These are phyloP conservation scores for Rusavskia elegans DNA, from an alignment of 495 filamentous ascomycete species.

Conservation along the genomic window DNA sequence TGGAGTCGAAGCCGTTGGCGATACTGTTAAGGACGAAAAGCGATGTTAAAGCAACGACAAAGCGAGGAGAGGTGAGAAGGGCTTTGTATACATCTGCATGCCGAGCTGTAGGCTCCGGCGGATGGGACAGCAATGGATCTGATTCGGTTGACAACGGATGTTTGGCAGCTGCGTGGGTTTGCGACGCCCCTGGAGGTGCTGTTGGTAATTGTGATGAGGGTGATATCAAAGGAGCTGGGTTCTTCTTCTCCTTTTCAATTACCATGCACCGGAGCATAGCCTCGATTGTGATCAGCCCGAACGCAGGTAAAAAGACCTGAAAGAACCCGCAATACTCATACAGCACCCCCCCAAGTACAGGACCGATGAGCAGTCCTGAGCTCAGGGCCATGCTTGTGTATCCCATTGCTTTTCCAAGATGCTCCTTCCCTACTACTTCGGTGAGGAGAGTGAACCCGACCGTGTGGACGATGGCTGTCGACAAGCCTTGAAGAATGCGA, in stretches of 20 bases:
- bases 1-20: slow-evolving; percentile 34
- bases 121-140: not conserved
- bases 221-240: too few relatives aligned
- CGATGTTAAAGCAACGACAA: slow-evolving; percentile 37
- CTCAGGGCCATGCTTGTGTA: not conserved
- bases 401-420: slow-evolving; percentile 22
- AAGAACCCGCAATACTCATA: slow-evolving; percentile 4
- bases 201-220: too few relatives aligned
- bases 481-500: slow-evolving; percentile 33
- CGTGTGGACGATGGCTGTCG: slow-evolving; percentile 31
- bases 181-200: too few relatives aligned
- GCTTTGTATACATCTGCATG: slow-evolving; percentile 1
- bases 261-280: not conserved
- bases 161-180: too few relatives aligned
- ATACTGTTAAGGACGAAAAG: slow-evolving; percentile 30
- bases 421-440: slow-evolving; percentile 28
- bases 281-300: not conserved
- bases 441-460: slow-evolving; percentile 28
- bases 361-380: slow-evolving; percentile 1
- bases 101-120: too few relatives aligned
- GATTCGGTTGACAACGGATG: not conserved
- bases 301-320: not conserved
- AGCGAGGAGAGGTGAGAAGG: slow-evolving; percentile 37
- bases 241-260: not conserved
- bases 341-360: not conserved